These are phyloP conservation scores for Paecilomyces fulvus DNA, from an alignment of 2,329 filamentous ascomycete genomes.

Conservation along the genomic window DNA sequence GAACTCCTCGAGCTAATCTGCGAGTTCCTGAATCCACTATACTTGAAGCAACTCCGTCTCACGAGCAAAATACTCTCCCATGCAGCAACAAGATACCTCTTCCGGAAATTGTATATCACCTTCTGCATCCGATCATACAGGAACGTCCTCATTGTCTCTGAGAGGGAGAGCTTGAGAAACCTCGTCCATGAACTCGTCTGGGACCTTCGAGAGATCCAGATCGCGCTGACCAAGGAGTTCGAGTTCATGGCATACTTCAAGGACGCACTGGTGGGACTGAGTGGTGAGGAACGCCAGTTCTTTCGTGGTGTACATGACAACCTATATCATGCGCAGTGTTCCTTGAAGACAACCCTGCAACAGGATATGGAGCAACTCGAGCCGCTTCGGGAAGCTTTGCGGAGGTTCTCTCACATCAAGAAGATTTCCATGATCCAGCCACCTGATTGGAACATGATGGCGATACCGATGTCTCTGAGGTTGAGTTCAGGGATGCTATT, in stretches of 20 bases:
- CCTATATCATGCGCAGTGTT: not conserved
- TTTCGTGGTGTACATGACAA: not conserved
- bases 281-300: not conserved
- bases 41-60: not conserved
- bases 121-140: not conserved
- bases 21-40: not conserved
- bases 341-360: not conserved
- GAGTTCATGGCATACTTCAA: not conserved
- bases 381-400: not conserved
- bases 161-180: not conserved
- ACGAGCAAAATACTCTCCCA: not conserved
- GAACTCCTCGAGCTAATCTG: not conserved
- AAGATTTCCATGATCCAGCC: not conserved
- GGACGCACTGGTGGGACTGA: not conserved
- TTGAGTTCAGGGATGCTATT: not conserved
- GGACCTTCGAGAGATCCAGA: not conserved
- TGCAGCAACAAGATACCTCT: not conserved
- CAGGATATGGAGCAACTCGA: not conserved
- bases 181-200: not conserved
- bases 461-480: not conserved
- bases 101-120: not conserved
- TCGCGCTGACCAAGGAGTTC: not conserved
- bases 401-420: not conserved
- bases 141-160: not conserved
- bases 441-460: not conserved